phyloP scores from a whole-genome alignment of 192 early-diverging fungal species.

The Entrophospora sp. region DNA sequence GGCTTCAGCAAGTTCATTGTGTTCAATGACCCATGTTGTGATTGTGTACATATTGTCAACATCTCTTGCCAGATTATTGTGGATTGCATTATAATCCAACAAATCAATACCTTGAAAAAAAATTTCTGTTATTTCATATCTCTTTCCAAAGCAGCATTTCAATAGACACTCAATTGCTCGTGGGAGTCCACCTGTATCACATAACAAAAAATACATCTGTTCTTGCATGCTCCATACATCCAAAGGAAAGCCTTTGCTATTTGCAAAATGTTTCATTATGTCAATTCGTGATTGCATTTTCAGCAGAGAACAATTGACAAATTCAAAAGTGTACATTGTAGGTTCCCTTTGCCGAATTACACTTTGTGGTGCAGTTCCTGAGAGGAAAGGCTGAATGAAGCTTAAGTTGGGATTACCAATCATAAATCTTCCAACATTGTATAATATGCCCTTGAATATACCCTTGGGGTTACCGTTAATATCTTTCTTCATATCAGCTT shows the following conservation, averaged over 20 bases:
- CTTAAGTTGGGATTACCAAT: not conserved
- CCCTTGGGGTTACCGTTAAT: not conserved
- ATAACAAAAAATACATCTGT: not conserved
- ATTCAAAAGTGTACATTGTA: constrained; percentile 1
- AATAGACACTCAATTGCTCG: not conserved
- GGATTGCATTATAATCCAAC: too few species aligned
- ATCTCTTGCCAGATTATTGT: too few species aligned
- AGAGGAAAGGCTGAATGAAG: not conserved
- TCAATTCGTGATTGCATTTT: not conserved
- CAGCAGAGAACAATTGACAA: not conserved
- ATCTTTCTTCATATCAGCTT: not conserved
- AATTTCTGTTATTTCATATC: too few species aligned
- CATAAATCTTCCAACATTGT: not conserved
- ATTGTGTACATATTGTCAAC: too few species aligned
- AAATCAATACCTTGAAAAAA: too few species aligned
- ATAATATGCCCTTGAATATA: not conserved
- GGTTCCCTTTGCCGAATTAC: not conserved
- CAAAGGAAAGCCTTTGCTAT: not conserved
- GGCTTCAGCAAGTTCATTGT: too few species aligned
- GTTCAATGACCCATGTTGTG: too few species aligned
- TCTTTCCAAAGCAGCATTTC: too few species aligned
- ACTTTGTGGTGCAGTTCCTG: not conserved
- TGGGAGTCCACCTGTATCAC: constrained; percentile 9
- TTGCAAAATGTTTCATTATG: not conserved
- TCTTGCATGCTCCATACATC: not conserved